Evolutionary conservation across 768 basidiomycete species (phyloP).

Genomic region (Boletus subparvulus): DNA sequence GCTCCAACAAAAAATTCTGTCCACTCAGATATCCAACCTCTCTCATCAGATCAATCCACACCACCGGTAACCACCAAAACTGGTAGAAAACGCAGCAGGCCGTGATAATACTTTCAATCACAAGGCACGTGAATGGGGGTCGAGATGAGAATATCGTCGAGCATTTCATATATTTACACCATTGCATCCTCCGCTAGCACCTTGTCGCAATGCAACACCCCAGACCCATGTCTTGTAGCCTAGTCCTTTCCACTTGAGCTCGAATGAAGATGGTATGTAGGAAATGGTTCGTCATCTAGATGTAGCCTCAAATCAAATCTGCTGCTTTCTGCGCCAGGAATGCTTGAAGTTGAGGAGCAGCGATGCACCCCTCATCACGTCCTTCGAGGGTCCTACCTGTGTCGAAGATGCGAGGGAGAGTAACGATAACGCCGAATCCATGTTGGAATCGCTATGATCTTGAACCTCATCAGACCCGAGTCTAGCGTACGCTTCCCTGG

Average conservation of each 20-base stretch:
- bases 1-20: constrained; percentile 21
- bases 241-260: constrained; percentile 19
- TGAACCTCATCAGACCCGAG: constrained; percentile 20
- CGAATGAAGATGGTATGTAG: constrained; percentile 26
- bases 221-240: constrained; percentile 26
- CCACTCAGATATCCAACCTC: constrained; percentile 13
- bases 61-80: constrained; percentile 20
- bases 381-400: constrained; percentile 8
- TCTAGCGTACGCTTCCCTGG: constrained; percentile 16
- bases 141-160: constrained; percentile 23
- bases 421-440: constrained; percentile 30
- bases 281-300: constrained; percentile 17
- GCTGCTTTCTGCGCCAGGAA: constrained; percentile 28
- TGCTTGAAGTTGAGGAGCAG: constrained; percentile 32
- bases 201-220: constrained; percentile 27
- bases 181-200: constrained; percentile 26
- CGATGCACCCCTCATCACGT: constrained; percentile 30
- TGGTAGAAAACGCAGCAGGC: constrained; percentile 35
- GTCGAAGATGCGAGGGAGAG: constrained; percentile 27
- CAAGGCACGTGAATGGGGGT: constrained; percentile 13
- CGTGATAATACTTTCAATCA: constrained; percentile 19
- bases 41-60: constrained; percentile 12
- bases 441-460: constrained; percentile 7
- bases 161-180: constrained; percentile 31
- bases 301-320: constrained; percentile 18